phyloP scores from a whole-genome alignment of 441 rosid species.

The Iberis amara region DNA sequence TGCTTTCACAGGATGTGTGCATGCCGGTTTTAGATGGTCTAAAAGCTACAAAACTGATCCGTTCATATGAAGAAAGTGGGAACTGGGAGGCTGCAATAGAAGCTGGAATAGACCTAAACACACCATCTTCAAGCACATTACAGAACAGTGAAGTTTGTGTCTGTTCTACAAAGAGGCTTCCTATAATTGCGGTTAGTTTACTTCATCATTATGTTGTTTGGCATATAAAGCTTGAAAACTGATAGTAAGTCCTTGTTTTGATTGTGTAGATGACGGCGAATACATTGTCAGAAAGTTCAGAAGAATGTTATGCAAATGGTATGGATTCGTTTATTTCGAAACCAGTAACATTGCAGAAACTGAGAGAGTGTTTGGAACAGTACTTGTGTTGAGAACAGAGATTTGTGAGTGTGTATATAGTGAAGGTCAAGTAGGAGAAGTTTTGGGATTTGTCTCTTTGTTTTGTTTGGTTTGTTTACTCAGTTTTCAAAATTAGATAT shows the following conservation, averaged over 20 bases:
- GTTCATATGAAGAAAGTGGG: conserved; percentile 80
- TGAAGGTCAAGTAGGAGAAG: no score
- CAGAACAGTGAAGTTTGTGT: conserved; percentile 4
- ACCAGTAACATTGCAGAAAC: not conserved
- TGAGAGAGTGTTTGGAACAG: not conserved
- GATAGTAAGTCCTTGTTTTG: conserved; percentile 17
- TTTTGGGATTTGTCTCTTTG: no score
- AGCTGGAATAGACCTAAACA: conserved; percentile 57
- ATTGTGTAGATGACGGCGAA: conserved; percentile 91
- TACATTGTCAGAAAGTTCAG: conserved; percentile 82
- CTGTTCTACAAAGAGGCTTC: conserved; percentile 41
- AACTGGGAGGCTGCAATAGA: conserved; percentile 71
- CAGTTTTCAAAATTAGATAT: no score
- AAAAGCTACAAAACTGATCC: conserved; percentile 82
- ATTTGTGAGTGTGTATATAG: no score
- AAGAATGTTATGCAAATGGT: conserved; percentile 42
- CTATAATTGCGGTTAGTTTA: conserved; percentile 71
- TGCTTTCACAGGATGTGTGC: conserved; percentile 65
- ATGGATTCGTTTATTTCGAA: no score
- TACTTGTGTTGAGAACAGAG: no score
- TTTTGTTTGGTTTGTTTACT: no score
- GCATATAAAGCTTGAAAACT: not conserved
- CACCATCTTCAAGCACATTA: not conserved
- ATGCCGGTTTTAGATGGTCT: conserved; percentile 95
- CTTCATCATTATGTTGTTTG: conserved; percentile 17